Evolutionary conservation across 495 filamentous ascomycete genomes (phyloP), one percentile per base, ranked within the genome.

Genomic region (Penicillium flavigenum): DNA sequence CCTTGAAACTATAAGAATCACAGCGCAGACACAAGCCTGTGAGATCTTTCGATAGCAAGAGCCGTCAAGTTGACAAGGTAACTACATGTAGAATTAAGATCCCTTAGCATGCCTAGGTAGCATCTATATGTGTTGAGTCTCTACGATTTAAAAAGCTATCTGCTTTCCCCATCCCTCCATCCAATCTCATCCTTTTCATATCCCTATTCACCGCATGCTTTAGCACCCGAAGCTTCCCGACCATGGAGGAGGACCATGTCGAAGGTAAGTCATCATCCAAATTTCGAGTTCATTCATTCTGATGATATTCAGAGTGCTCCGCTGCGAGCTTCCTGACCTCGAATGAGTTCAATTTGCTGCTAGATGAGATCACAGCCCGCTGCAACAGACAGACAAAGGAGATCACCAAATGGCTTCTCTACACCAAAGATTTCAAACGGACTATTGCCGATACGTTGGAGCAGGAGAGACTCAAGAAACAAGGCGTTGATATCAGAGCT

Each of bases 341-440:
- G 22, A 27, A 8, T 20, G 24, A 31, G 14, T n/a, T 52, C 24
- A 17, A 39, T 20, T 3, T 24, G 1, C 17, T 52, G 36, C 31
- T 52, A 27, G 16, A 42, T 5, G 50, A 52, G 22, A 43, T 43
- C 5, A 39, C 34, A 26, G 16, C 20, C 16, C 50, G 50, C 36
- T 52, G 50, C n/a, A 22, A 42, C 5, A 5, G n/a, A 12, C 50
- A 52, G 9, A 43, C 50, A 19, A 27, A 11, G 14, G 50, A 52
- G 26, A 52, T 52, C 22, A 52, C 16, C 14, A 52, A 42, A 52
- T 52, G 50, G 50, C 50, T 52, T 5, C 9, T 17, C 5, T 43
- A 19, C 39, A 22, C 36, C 36, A 11, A 52, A 10, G 1, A 14
- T 16, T 52, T 52, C 38, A 31, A 43, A 41, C 8, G 27, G 9